Evolutionary conservation across 805 yeast species (phyloP).

Genomic region (Ascoidea rubescens): DNA sequence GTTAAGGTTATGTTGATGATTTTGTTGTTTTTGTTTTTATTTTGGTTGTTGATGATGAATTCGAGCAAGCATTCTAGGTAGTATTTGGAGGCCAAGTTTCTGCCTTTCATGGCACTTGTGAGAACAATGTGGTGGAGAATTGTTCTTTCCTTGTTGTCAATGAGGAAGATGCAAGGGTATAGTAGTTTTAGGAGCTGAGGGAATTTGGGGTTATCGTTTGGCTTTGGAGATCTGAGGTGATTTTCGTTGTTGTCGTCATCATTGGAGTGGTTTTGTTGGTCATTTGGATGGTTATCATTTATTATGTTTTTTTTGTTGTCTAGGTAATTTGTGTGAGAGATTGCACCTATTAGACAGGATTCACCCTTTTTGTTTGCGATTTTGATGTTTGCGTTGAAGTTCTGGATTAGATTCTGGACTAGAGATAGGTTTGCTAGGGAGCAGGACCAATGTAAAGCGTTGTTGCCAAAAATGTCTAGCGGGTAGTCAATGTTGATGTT

Average conservation of each 20-base stretch:
- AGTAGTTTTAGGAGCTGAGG: constrained; percentile 53
- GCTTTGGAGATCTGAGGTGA: not conserved
- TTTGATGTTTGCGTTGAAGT: constrained; percentile 37
- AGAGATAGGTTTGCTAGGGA: constrained; percentile 69
- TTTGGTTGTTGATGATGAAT: constrained; percentile 46
- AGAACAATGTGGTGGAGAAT: constrained; percentile 78
- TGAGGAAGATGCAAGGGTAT: constrained; percentile 55
- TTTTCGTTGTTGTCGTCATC: not conserved
- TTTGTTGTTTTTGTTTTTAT: constrained; percentile 20
- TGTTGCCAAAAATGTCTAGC: constrained; percentile 86
- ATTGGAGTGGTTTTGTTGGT: not conserved
- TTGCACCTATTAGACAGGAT: constrained; percentile 73
- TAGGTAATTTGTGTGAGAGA: constrained; percentile 65
- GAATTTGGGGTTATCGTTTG: constrained; percentile 60
- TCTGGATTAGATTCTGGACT: constrained; percentile 52
- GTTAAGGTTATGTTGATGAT: constrained; percentile 34
- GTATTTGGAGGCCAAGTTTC: constrained; percentile 60
- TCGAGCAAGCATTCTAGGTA: constrained; percentile 60
- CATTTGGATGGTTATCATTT: too few species aligned
- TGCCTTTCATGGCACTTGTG: constrained; percentile 64
- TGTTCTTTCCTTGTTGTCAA: constrained; percentile 63
- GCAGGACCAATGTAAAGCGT: constrained; percentile 93
- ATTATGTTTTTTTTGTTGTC: not conserved
- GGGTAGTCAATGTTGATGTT: constrained; percentile 63
- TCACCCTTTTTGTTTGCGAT: constrained; percentile 77